Evolutionary conservation across 208 protist genomes (phyloP), one percentile per base, ranked within the genome.

Genomic region (Angomonas ambiguus): DNA sequence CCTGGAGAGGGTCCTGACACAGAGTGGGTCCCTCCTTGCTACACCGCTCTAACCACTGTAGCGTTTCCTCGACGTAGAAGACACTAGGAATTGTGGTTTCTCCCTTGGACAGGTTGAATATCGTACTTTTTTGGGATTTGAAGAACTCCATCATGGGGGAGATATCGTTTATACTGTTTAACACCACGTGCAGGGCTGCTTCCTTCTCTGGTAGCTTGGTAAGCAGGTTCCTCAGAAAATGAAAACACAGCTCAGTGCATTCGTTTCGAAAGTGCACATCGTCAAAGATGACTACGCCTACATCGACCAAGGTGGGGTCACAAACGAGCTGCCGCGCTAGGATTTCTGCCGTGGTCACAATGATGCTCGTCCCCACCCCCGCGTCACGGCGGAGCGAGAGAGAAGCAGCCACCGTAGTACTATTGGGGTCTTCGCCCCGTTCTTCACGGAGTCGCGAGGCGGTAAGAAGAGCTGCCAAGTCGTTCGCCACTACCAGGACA

Each of bases 321-420:
- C 83, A 91, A 3, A 91, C 61, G 22, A 96, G 80, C 74, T 93
- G 87, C 4, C 86, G 83, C 48, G 91, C 51, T 35, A 96, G 71
- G 76, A 93, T 85, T 33, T 93, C 85, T 0, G 87, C 76, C 25
- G 88, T 94, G 1, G 86, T 93, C 0, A 96, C 87, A 10, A 89
- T 69, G 65, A 93, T 80, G 16, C 65, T 56, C 2, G 83, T 91
- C 59, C 80, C 80, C 34, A 78, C 63, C 22, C 56, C 73, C 4
- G 82, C 82, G 27, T 86, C 86, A 56, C 77, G 71, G 31, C 72
- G 66, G 0, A 68, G 62, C 20, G 80, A 73, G 24, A 85, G 61
- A 62, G 80, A 65, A 60, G 77, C 72, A 2, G 67, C 51, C 31
- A 67, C 80, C 0, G 86, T 79, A 4, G 61, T 71, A 42, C 62